A percentile compares a stretch with the other conserved stretches of the same genome.
These are phyloP conservation scores for Euphorbia pulcherrima DNA, from an alignment of 345 rosid genomes.

Conservation along the genomic window DNA sequence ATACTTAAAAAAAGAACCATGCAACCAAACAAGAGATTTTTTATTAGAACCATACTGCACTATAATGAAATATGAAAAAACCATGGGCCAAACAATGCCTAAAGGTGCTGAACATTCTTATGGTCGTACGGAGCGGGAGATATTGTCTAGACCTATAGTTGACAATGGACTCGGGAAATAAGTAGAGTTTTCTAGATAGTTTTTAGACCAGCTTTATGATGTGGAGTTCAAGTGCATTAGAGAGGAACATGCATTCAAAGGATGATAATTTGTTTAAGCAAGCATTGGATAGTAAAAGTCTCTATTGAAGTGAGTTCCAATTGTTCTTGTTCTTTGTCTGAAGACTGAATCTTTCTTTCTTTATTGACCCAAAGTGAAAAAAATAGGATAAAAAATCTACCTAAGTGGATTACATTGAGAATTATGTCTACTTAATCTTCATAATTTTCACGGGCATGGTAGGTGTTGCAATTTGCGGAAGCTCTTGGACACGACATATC, in stretches of 20 bases:
- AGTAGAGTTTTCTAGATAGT: background rate
- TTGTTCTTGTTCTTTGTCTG: background rate
- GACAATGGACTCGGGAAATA: background rate
- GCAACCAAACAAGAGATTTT: too few relatives aligned
- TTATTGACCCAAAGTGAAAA: background rate
- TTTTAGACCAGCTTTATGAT: background rate
- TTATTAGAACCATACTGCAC: too few relatives aligned
- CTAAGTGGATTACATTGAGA: background rate
- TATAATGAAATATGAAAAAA: too few relatives aligned
- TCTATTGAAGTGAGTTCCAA: background rate
- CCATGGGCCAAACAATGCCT: too few relatives aligned
- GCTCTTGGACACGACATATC: too few relatives aligned
- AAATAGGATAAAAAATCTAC: background rate
- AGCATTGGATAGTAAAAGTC: background rate
- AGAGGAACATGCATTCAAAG: background rate
- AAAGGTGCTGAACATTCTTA: slow-evolving; percentile 2
- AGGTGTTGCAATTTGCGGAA: too few relatives aligned
- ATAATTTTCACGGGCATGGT: too few relatives aligned
- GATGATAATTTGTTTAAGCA: background rate
- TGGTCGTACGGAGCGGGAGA: background rate
- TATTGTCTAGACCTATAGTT: background rate
- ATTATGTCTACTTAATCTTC: background rate
- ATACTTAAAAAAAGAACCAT: too few relatives aligned
- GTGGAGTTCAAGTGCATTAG: background rate
- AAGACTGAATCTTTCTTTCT: background rate